phyloP scores from a whole-genome alignment of 2,329 filamentous ascomycete species.

The Rhexocercosporidium sp. region DNA sequence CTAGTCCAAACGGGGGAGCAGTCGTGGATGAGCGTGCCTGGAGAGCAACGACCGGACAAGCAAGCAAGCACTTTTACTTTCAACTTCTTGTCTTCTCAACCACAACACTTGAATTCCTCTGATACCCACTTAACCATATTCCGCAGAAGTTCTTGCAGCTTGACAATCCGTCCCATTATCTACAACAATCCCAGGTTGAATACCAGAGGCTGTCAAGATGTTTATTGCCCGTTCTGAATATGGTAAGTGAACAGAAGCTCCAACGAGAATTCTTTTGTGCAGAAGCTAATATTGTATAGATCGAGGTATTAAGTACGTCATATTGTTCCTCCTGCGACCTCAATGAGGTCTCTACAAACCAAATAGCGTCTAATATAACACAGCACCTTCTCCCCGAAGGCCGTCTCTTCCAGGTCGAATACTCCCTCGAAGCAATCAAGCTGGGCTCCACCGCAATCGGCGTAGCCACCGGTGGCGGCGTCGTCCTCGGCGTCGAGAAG shows the following conservation, averaged over 20 bases:
- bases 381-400: slow-evolving; percentile 99
- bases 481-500: slow-evolving; percentile 98
- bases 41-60: slow-evolving; percentile 1
- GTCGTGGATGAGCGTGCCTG: slow-evolving; percentile 18
- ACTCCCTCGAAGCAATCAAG: slow-evolving; percentile 99
- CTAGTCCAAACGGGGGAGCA: slow-evolving; percentile 14
- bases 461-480: slow-evolving; percentile 92
- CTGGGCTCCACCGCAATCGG: slow-evolving; percentile 98
- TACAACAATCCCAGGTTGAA: slow-evolving; percentile 13
- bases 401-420: slow-evolving; percentile 99
- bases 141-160: slow-evolving; percentile 22
- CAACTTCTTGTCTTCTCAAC: slow-evolving; percentile 10
- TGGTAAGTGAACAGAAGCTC: slow-evolving; percentile 63
- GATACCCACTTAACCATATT: slow-evolving; percentile 3
- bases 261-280: slow-evolving; percentile 31
- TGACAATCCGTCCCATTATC: slow-evolving; percentile 1
- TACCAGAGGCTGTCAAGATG: slow-evolving; percentile 62
- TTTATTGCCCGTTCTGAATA: slow-evolving; percentile 99
- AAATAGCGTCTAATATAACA: slow-evolving; percentile 25
- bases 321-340: background rate
- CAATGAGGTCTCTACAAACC: background rate
- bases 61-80: slow-evolving; percentile 15
- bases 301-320: slow-evolving; percentile 91
- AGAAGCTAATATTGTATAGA: slow-evolving; percentile 61
- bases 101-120: background rate